Conservation (phyloP, 73 alveolate genomes). For the Paramecium pentaurelia region DNA sequence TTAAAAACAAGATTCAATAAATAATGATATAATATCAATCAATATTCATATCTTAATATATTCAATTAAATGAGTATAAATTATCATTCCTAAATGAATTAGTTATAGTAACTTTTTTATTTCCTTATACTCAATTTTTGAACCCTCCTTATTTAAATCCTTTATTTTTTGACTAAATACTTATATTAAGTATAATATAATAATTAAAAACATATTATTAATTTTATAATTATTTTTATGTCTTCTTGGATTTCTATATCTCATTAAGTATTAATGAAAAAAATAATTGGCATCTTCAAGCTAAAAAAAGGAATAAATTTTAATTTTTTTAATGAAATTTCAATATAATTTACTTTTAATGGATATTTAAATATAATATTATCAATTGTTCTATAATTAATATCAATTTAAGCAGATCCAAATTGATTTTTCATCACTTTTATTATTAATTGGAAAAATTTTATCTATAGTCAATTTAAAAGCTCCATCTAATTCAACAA, state of each 20-base stretch:
- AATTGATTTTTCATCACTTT: neutral
- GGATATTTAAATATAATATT: neutral
- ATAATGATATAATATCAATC: neutral
- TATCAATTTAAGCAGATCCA: neutral
- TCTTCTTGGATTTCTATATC: no score
- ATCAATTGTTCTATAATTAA: neutral
- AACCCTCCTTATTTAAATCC: no score
- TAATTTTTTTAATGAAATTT: no score
- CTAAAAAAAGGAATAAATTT: no score
- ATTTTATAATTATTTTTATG: no score
- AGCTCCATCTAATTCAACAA: conserved; percentile 89
- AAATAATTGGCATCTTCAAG: no score
- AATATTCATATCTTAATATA: conserved; percentile 6
- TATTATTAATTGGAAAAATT: conserved; percentile 48
- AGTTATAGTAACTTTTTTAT: no score
- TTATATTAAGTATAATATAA: no score
- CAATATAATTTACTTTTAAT: neutral
- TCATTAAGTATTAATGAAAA: no score
- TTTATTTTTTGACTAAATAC: no score
- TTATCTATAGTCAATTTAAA: conserved; percentile 82
- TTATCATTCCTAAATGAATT: neutral
- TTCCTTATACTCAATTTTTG: no score
- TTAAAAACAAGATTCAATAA: neutral
- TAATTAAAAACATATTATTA: no score
- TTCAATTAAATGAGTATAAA: neutral